Base-by-base conservation (phyloP, 2,329 filamentous ascomycete species). In the Xylariomycetidae sp. region DNA sequence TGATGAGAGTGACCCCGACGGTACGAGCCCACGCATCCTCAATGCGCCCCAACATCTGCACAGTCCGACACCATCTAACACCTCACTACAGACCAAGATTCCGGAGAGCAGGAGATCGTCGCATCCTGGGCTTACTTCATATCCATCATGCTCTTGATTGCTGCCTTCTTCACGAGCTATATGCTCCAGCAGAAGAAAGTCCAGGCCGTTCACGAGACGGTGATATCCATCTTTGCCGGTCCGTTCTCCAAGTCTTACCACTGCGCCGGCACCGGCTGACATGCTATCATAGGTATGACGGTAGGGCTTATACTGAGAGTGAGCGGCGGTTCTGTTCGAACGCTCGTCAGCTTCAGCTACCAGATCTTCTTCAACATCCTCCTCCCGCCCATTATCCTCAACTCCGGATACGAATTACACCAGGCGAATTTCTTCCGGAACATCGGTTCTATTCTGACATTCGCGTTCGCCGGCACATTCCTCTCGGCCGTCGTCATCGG, bases 361-460 rank as follows among this genome's bases (percentile, higher is more conserved):
- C 89, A 97, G 58, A 95, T 97, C 70, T 98, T 98, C 72, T 98
- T 98, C 73, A 98, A 98, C 62, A 77, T 98, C 28, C 78, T 98
- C 10, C 84, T 98, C n/a, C 92, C 92, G 23, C 92, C 92, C 36
- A 98, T 98, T 57, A 98, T 98, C 58, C 74, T 98, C 17, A 90
- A 89, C 12, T 96, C 90, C 12, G 92, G 92, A 34, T 98, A 97
- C 65, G 92, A 98, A 63, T 65, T 98, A 41, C 92, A 98, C 61
- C 92, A 98, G 66, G 89, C 87, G 50, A 98, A 98, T 67, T 98
- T 98, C 74, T 98, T 98, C 65, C 84, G 90, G 46, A 95, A 98
- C 54, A 95, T 97, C 41, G 90, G 92, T 42, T 94, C 88, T 6
- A 98, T 98, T 51, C 69, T 98, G 47, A 97, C 92, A 4, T 98